phyloP scores from a whole-genome alignment of 2,329 filamentous ascomycete genomes.

The Zymoseptoria tritici region DNA sequence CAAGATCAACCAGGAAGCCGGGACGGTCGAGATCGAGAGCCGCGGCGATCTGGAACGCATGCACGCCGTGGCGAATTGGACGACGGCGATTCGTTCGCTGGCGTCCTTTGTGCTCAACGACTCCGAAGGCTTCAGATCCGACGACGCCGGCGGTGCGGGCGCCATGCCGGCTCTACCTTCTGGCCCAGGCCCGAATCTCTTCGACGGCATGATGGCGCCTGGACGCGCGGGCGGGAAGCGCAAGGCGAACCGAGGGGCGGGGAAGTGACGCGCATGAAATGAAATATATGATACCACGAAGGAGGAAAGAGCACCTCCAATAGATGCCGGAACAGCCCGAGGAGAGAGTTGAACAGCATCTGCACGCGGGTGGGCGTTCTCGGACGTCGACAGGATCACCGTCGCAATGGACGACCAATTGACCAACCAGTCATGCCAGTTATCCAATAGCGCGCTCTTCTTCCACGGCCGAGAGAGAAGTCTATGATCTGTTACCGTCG shows the following conservation, averaged over 20 bases:
- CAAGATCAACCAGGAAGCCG: slow-evolving; percentile 80
- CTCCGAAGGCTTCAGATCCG: slow-evolving; percentile 60
- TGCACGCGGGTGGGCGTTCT: background rate
- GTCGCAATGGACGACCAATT: background rate
- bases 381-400: background rate
- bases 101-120: slow-evolving; percentile 69
- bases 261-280: slow-evolving; percentile 24
- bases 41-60: slow-evolving; percentile 67
- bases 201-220: slow-evolving; percentile 10
- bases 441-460: background rate
- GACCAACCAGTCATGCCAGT: background rate
- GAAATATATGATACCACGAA: background rate
- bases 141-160: slow-evolving; percentile 29
- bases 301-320: background rate
- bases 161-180: slow-evolving; percentile 6
- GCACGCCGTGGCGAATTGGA: slow-evolving; percentile 65
- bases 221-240: slow-evolving; percentile 23
- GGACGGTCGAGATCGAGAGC: slow-evolving; percentile 73
- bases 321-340: background rate
- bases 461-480: background rate
- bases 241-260: slow-evolving; percentile 21
- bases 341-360: background rate
- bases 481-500: slow-evolving; percentile 7
- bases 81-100: slow-evolving; percentile 59
- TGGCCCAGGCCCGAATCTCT: slow-evolving; percentile 6